Percentiles rank a stretch among this genome's conserved stretches.
phyloP scores from a whole-genome alignment of 352 stramenopile species.

The Globisporangium recalcitrans region DNA sequence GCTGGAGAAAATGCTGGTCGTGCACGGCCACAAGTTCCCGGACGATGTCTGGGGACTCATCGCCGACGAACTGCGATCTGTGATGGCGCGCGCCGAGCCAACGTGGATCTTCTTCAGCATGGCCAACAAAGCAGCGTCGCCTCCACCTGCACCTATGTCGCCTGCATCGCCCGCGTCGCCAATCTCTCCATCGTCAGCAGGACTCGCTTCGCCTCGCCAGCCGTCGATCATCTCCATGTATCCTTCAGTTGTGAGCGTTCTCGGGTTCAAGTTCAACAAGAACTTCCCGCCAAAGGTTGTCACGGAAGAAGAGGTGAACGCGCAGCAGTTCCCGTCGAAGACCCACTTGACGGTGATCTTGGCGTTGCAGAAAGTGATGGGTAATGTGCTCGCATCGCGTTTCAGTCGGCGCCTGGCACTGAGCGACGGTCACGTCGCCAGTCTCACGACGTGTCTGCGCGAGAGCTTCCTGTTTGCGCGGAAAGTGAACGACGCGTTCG shows the following conservation, averaged over 20 bases:
- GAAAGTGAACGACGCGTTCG: slow-evolving; percentile 64
- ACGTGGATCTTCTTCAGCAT: slow-evolving; percentile 69
- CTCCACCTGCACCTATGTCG: slow-evolving; percentile 8
- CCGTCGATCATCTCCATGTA: slow-evolving; percentile 75
- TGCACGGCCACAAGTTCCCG: slow-evolving; percentile 73
- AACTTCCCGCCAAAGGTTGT: slow-evolving; percentile 53
- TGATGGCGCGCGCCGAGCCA: slow-evolving; percentile 65
- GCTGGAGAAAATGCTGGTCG: slow-evolving; percentile 64
- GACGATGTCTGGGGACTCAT: slow-evolving; percentile 80
- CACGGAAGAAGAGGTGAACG: slow-evolving; percentile 46
- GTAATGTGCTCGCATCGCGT: slow-evolving; percentile 57
- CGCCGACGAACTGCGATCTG: slow-evolving; percentile 68
- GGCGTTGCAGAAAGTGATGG: slow-evolving; percentile 56
- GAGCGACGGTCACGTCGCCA: slow-evolving; percentile 50
- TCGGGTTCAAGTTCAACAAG: slow-evolving; percentile 54
- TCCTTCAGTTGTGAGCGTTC: slow-evolving; percentile 34
- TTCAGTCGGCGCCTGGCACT: slow-evolving; percentile 37
- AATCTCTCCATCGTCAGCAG: slow-evolving; percentile 9
- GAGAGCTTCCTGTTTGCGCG: slow-evolving; percentile 70
- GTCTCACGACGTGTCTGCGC: slow-evolving; percentile 45
- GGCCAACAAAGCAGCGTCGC: not conserved
- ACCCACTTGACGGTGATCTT: slow-evolving; percentile 69
- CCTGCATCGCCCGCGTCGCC: slow-evolving; percentile 1
- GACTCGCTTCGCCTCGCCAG: slow-evolving; percentile 34
- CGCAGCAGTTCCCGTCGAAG: slow-evolving; percentile 51